Conservation (phyloP, 345 rosid species). For the Kernera saxatilis region DNA sequence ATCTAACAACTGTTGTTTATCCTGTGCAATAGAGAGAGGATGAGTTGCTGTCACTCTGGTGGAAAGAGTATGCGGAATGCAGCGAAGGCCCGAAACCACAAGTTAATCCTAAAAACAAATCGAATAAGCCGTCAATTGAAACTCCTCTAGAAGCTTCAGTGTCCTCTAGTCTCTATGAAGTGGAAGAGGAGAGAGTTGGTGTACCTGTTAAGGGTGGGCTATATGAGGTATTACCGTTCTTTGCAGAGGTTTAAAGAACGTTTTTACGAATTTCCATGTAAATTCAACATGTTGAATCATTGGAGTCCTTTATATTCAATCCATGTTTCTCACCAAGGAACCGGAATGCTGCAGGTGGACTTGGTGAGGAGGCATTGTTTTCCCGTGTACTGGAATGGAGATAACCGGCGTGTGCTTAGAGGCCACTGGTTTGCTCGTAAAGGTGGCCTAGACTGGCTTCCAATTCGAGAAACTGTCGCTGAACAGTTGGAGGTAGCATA, state of each 20-base stretch:
- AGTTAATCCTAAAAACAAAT: constrained; percentile 33
- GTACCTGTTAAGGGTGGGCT: constrained; percentile 99
- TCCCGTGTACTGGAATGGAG: constrained; percentile 97
- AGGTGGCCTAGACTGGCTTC: constrained; percentile 95
- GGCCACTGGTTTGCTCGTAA: constrained; percentile 98
- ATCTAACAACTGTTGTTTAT: not conserved
- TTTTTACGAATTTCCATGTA: not conserved
- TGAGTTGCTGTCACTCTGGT: constrained; percentile 89
- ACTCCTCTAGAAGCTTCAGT: constrained; percentile 33
- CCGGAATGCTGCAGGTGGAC: constrained; percentile 60
- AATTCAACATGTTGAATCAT: not conserved
- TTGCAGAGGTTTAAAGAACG: not conserved
- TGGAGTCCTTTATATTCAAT: not conserved
- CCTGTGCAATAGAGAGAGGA: constrained; percentile 64
- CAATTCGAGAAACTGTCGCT: constrained; percentile 84
- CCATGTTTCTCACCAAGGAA: constrained; percentile 21
- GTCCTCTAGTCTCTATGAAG: constrained; percentile 44
- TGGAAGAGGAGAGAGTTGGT: constrained; percentile 94
- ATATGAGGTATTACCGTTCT: constrained; percentile 54
- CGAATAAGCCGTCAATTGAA: constrained; percentile 26
- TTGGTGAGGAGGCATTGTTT: constrained; percentile 73
- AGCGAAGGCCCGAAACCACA: constrained; percentile 74
- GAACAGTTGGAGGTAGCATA: constrained; percentile 91
- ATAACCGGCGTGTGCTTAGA: constrained; percentile 89
- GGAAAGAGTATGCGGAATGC: constrained; percentile 99